Conservation (phyloP, 441 rosid genomes). For the Gossypium davidsonii region DNA sequence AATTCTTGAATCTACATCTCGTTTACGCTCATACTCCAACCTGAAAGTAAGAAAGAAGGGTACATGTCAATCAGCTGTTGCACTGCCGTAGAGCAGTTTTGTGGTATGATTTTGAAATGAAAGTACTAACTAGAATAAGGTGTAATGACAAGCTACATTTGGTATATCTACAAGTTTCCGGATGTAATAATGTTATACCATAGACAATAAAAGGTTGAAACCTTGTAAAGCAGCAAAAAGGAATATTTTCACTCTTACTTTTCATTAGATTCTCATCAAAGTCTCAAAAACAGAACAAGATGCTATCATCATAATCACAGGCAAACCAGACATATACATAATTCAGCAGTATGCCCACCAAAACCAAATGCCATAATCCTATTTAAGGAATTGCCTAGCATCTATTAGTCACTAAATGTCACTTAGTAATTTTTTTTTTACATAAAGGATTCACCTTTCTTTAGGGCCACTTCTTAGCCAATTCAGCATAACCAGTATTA, state of each 20-base stretch:
- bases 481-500: neutral
- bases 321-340: constrained; percentile 4
- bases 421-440: neutral
- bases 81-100: neutral
- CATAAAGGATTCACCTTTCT: neutral
- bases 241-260: neutral
- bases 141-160: neutral
- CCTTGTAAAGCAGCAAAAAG: neutral
- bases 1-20: constrained; percentile 82
- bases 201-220: constrained; percentile 1
- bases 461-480: neutral
- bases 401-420: neutral
- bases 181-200: neutral
- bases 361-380: neutral
- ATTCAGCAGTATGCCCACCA: neutral
- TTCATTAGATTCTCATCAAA: neutral
- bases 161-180: neutral
- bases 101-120: neutral
- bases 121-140: neutral
- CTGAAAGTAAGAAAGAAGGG: constrained; percentile 33
- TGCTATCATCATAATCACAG: neutral
- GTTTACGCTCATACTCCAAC: constrained; percentile 91
- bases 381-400: neutral
- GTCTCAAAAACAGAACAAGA: neutral
- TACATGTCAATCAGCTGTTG: neutral